Percentiles rank a stretch among this genome's conserved stretches.
Conservation (phyloP, 164 flowering plant genomes). For the Liriodendron chinense region DNA sequence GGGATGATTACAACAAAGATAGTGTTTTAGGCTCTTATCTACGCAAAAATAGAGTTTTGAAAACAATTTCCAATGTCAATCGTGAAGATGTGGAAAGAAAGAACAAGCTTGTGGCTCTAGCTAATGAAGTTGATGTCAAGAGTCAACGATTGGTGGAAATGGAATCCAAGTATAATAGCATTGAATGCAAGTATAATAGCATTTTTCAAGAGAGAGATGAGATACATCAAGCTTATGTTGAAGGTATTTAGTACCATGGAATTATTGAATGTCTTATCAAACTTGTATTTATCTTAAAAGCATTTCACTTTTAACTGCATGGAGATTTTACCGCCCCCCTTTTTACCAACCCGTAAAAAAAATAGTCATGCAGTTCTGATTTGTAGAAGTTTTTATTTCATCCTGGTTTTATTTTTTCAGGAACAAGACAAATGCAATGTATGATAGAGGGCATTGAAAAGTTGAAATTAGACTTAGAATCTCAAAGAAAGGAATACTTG, state of each 20-base stretch:
- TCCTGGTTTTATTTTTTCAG: too few relatives aligned
- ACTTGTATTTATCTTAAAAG: too few relatives aligned
- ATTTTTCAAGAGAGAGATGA: neutral
- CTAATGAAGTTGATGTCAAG: constrained; percentile 61
- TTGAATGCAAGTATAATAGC: neutral
- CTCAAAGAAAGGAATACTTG: too few relatives aligned
- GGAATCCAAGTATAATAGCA: neutral
- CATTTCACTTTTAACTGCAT: too few relatives aligned
- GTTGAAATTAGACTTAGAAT: too few relatives aligned
- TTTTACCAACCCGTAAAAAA: too few relatives aligned
- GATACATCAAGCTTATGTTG: neutral
- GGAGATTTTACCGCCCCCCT: too few relatives aligned
- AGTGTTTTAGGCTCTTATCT: constrained; percentile 52
- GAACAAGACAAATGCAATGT: too few relatives aligned
- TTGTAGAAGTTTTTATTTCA: too few relatives aligned
- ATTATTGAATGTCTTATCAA: neutral
- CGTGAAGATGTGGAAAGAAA: constrained; percentile 74
- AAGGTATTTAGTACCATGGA: neutral
- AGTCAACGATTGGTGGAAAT: constrained; percentile 16
- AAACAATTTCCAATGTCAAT: constrained; percentile 55
- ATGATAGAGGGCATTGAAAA: too few relatives aligned
- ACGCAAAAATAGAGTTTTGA: constrained; percentile 62
- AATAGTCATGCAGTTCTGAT: too few relatives aligned
- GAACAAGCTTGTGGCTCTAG: constrained; percentile 53
- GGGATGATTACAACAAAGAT: constrained; percentile 51